A percentile compares a stretch with the other conserved stretches of the same genome.
These are phyloP conservation scores for Drechslerella stenobrocha DNA, from an alignment of 2,329 filamentous ascomycete species.

Conservation along the genomic window DNA sequence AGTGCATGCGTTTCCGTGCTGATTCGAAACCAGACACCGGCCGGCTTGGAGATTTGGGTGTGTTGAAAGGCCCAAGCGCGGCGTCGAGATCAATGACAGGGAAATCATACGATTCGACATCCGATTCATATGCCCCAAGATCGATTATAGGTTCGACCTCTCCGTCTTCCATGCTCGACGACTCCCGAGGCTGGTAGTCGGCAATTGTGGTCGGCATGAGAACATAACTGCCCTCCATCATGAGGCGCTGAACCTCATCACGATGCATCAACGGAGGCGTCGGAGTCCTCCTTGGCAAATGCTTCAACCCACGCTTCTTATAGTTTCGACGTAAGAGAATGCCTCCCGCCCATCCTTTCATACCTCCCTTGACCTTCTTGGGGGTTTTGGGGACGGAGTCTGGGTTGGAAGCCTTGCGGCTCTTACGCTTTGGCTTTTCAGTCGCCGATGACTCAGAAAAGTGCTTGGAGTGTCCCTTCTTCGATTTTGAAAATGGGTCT, in stretches of 20 bases:
- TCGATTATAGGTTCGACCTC: constrained; percentile 50
- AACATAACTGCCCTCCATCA: constrained; percentile 51
- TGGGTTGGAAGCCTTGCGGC: constrained; percentile 37
- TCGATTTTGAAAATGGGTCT: constrained; percentile 37
- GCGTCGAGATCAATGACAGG: constrained; percentile 93
- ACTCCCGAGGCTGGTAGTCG: constrained; percentile 33
- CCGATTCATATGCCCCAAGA: constrained; percentile 55
- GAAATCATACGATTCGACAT: constrained; percentile 63
- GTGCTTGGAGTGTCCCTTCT: constrained; percentile 47
- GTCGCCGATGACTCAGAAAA: constrained; percentile 56
- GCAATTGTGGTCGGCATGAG: constrained; percentile 51
- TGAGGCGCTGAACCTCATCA: constrained; percentile 44
- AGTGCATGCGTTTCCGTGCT: constrained; percentile 73
- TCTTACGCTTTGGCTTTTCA: constrained; percentile 47
- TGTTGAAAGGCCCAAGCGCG: constrained; percentile 88
- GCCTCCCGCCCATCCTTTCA: constrained; percentile 72
- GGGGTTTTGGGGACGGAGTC: constrained; percentile 46
- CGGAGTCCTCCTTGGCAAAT: constrained; percentile 55
- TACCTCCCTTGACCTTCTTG: constrained; percentile 57
- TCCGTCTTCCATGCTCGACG: constrained; percentile 51
- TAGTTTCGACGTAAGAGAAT: constrained; percentile 61
- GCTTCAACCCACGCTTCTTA: constrained; percentile 60
- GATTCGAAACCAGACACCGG: constrained; percentile 69
- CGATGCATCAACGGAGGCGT: constrained; percentile 56
- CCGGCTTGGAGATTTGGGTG: constrained; percentile 61